A percentile compares a stretch with the other conserved stretches of the same genome.
These are phyloP conservation scores for Colletotrichum theobromicola DNA, from an alignment of 2,329 filamentous ascomycete genomes.

Conservation along the genomic window DNA sequence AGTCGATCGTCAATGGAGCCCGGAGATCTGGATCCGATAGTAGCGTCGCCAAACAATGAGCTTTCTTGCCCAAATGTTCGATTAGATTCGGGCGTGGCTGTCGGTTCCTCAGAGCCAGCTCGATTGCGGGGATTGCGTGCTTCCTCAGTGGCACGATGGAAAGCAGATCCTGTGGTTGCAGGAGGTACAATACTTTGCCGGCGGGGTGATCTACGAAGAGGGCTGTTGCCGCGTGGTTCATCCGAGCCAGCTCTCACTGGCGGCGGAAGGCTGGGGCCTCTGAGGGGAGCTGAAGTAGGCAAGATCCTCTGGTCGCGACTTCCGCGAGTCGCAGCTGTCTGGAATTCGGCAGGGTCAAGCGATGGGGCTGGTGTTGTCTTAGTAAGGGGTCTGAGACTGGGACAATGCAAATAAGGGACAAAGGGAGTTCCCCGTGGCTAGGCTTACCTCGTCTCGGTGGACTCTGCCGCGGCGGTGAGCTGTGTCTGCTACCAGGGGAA, in stretches of 20 bases:
- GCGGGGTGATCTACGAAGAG: neutral
- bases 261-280: neutral
- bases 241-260: neutral
- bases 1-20: neutral
- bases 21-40: neutral
- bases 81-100: neutral
- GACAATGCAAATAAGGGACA: neutral
- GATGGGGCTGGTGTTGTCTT: neutral
- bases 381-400: conserved; percentile 8
- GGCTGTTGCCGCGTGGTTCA: neutral
- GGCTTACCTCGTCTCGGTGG: conserved; percentile 4
- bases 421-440: neutral
- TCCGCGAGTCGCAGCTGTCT: neutral
- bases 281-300: neutral
- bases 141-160: conserved; percentile 3
- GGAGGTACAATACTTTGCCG: neutral
- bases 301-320: neutral
- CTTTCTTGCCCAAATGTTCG: conserved; percentile 22
- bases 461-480: neutral
- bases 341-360: neutral
- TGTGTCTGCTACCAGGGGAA: neutral
- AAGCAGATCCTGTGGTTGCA: neutral
- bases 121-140: neutral
- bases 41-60: conserved; percentile 9
- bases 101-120: neutral